phyloP scores from a whole-genome alignment of 257 asterid species.

The Jaltomata sinuosa region DNA sequence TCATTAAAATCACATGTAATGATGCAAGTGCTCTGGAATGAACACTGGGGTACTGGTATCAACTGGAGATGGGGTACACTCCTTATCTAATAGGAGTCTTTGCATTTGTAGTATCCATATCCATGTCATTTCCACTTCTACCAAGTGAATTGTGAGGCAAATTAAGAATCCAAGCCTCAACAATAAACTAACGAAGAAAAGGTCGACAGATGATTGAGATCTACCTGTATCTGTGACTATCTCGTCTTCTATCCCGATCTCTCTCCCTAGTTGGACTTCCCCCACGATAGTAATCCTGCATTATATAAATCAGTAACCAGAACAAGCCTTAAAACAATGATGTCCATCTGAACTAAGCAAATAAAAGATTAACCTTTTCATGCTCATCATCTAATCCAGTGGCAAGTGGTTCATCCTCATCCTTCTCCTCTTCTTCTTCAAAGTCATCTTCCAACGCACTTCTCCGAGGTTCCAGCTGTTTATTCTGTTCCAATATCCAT shows the following conservation, averaged over 20 bases:
- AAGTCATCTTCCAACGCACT: slow-evolving; percentile 99
- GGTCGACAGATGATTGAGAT: not conserved
- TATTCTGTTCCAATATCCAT: slow-evolving; percentile 68
- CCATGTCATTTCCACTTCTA: not conserved
- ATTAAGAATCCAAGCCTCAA: not conserved
- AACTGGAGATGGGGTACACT: not conserved
- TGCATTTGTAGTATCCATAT: not conserved
- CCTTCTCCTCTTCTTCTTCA: slow-evolving; percentile 97
- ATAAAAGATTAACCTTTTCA: slow-evolving; percentile 48
- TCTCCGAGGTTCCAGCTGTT: slow-evolving; percentile 74
- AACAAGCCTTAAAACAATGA: not conserved
- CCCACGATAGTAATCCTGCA: slow-evolving; percentile 63
- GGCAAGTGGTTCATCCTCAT: slow-evolving; percentile 68
- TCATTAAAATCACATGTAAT: not conserved
- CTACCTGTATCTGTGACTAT: slow-evolving; percentile 76
- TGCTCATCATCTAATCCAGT: slow-evolving; percentile 46
- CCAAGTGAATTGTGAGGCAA: not conserved
- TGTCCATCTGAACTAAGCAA: not conserved
- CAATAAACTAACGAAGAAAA: not conserved
- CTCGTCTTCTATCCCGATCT: slow-evolving; percentile 81
- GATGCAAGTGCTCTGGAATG: not conserved
- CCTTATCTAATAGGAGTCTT: not conserved
- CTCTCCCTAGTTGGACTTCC: slow-evolving; percentile 82
- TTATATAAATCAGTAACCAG: slow-evolving; percentile 4
- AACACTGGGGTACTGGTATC: not conserved